phyloP scores from a whole-genome alignment of 345 rosid genomes.

The Lepidium aucheri region DNA sequence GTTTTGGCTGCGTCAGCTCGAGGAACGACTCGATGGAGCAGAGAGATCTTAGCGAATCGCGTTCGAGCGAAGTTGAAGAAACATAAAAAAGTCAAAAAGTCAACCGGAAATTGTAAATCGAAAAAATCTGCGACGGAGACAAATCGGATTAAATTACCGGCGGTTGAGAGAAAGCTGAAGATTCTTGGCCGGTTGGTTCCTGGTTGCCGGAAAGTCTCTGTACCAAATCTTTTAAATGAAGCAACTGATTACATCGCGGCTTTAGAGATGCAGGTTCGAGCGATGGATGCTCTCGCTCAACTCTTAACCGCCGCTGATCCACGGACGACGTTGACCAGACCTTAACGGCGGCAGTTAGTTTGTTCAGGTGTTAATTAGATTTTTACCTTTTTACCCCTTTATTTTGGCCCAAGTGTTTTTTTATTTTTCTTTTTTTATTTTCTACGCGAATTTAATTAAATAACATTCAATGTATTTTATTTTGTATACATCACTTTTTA shows the following conservation, averaged over 20 bases:
- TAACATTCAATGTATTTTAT: slow-evolving; percentile 19
- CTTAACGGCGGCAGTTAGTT: slow-evolving; percentile 23
- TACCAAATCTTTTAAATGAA: slow-evolving; percentile 59
- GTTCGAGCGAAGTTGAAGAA: slow-evolving; percentile 31
- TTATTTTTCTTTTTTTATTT: no score
- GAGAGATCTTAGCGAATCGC: slow-evolving; percentile 54
- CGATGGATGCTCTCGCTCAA: slow-evolving; percentile 61
- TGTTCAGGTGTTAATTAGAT: slow-evolving; percentile 16
- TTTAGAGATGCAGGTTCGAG: slow-evolving; percentile 85
- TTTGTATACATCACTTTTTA: slow-evolving; percentile 14
- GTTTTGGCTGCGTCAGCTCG: slow-evolving; percentile 59
- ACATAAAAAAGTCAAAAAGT: slow-evolving; percentile 42
- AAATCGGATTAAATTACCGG: slow-evolving; percentile 32
- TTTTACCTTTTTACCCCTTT: slow-evolving; percentile 11
- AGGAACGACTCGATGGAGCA: slow-evolving; percentile 61
- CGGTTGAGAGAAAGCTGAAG: slow-evolving; percentile 44
- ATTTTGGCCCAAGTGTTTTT: not conserved
- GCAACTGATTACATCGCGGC: slow-evolving; percentile 85
- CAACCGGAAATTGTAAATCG: slow-evolving; percentile 13
- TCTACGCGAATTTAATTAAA: not conserved
- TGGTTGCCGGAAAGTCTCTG: slow-evolving; percentile 66
- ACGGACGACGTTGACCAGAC: slow-evolving; percentile 14
- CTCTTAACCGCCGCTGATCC: slow-evolving; percentile 18
- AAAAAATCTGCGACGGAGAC: slow-evolving; percentile 22
- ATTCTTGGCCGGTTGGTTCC: slow-evolving; percentile 68